Evolutionary conservation across 2,329 filamentous ascomycete species (phyloP).

Genomic region (Rhexocercosporidium sp.): DNA sequence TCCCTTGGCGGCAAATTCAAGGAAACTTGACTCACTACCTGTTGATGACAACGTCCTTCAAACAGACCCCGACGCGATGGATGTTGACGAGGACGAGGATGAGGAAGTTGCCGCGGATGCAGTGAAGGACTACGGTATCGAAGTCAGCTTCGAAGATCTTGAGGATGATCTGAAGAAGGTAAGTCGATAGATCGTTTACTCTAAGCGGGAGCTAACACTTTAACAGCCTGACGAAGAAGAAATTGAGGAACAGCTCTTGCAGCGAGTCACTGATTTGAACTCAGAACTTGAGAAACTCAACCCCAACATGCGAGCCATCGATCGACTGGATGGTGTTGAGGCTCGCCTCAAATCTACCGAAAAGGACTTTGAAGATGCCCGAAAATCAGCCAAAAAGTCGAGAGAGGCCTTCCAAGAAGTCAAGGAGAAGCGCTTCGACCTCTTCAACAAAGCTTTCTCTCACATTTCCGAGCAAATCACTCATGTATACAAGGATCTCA

Average conservation of each 20-base stretch:
- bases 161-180: slow-evolving; percentile 83
- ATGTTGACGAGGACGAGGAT: slow-evolving; percentile 86
- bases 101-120: slow-evolving; percentile 70
- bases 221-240: slow-evolving; percentile 69
- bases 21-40: slow-evolving; percentile 77
- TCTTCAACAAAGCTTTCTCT: slow-evolving; percentile 93
- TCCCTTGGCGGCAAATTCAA: slow-evolving; percentile 75
- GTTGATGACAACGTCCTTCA: slow-evolving; percentile 83
- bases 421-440: slow-evolving; percentile 81
- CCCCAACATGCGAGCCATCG: slow-evolving; percentile 94
- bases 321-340: slow-evolving; percentile 86
- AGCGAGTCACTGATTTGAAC: slow-evolving; percentile 76
- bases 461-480: slow-evolving; percentile 96
- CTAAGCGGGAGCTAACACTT: slow-evolving; percentile 40
- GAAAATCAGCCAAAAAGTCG: slow-evolving; percentile 72
- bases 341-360: slow-evolving; percentile 82
- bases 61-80: slow-evolving; percentile 87
- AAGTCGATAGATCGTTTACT: slow-evolving; percentile 43
- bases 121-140: slow-evolving; percentile 87
- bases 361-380: slow-evolving; percentile 86
- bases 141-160: slow-evolving; percentile 82
- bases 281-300: slow-evolving; percentile 90
- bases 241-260: slow-evolving; percentile 76
- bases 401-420: slow-evolving; percentile 85
- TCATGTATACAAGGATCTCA: slow-evolving; percentile 93